Percentiles rank a stretch among this genome's conserved stretches.
phyloP scores from a whole-genome alignment of 2,329 filamentous ascomycete genomes.

The Colletotrichum musicola region DNA sequence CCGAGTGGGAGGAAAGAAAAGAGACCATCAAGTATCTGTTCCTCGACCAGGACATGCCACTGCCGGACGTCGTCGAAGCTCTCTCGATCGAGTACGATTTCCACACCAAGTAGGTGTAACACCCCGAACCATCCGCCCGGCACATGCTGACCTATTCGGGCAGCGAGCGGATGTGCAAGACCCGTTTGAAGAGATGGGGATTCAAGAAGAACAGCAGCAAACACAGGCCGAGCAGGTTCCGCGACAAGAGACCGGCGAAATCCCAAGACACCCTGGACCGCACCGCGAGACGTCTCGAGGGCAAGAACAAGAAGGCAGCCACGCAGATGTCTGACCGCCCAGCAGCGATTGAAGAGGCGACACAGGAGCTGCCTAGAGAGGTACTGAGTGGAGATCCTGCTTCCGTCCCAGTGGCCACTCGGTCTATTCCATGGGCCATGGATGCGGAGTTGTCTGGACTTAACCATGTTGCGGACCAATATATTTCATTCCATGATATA shows the following conservation, averaged over 20 bases:
- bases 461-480: too few species aligned
- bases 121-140: too few species aligned
- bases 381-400: too few species aligned
- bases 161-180: slow-evolving; percentile 2
- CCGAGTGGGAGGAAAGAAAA: neutral
- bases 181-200: neutral
- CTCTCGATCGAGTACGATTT: neutral
- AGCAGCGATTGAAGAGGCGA: too few species aligned
- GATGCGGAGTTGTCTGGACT: too few species aligned
- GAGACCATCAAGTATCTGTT: neutral
- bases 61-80: neutral
- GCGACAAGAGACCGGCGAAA: neutral
- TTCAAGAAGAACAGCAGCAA: slow-evolving; percentile 1
- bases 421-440: too few species aligned
- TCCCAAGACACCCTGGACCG: neutral
- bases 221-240: neutral
- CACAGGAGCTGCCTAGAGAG: too few species aligned
- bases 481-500: too few species aligned
- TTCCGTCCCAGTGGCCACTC: too few species aligned
- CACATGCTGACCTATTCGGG: neutral
- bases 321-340: too few species aligned
- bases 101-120: neutral
- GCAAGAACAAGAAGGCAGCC: too few species aligned
- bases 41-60: neutral
- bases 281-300: neutral